Base-by-base conservation (phyloP, 2,329 filamentous ascomycete species). In the Penicillium italicum region DNA sequence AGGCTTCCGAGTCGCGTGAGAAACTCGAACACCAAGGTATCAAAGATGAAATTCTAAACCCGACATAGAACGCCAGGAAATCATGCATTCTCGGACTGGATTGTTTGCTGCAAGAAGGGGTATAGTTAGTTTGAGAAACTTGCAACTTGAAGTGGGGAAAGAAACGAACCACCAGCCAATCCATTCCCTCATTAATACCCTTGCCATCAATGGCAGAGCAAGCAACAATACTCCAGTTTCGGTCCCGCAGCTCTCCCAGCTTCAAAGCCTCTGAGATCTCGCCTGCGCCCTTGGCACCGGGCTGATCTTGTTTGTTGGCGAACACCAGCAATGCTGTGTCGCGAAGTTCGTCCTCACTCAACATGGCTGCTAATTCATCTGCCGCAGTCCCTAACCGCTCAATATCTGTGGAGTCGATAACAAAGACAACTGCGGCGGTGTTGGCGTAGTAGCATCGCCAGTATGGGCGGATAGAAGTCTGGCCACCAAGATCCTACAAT, bases 371-470 rank as follows among this genome's bases (percentile, higher is more conserved):
- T 53, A 99, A 79, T 77, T 99, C 94, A 72, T 97, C 94, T 3
- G 91, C 87, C 3, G 94, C 94, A 20, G 92, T 99, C 63, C 91
- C 87, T 63, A 99, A 79, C 62, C 94, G 89, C 70, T 97, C 93
- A 70, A 97, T 95, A 81, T 99, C 94, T 65, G 94, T 99, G 40
- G 89, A 94, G 75, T 99, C 94, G 71, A 99, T 93, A 59, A 99
- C 94, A 79, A 99, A 99, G 69, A 99, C 93, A 64, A 99, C 94
- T 18, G 94, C 94, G 30, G 94, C 93, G 0, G 94, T 99, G 79
- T 99, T 97, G 72, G 92, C 91, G 72, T 97, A 99, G 82, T 99
- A 99, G 79, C 94, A 99, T 74, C 94, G 85, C 94, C 94, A 99
- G 80, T 99, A 99, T 2, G 94, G 94, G 64, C 94, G 85, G 74